Evolutionary conservation across 305 asterid genomes (phyloP).

Genomic region (Fraxinus ornus): DNA sequence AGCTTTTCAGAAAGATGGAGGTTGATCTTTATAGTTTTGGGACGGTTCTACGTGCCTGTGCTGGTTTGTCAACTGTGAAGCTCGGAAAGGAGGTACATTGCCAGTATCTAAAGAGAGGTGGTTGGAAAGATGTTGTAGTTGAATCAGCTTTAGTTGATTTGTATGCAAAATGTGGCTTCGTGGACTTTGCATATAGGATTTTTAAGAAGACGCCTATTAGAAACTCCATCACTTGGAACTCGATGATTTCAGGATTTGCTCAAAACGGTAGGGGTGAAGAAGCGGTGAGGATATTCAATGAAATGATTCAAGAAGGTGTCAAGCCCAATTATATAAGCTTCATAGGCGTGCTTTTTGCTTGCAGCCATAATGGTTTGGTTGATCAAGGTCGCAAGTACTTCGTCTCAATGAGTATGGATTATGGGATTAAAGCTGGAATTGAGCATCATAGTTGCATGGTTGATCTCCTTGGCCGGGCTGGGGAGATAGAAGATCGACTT

Average conservation of each 20-base stretch:
- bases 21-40: slow-evolving; percentile 72
- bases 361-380: slow-evolving; percentile 82
- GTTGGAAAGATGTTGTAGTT: slow-evolving; percentile 78
- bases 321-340: slow-evolving; percentile 70
- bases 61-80: slow-evolving; percentile 74
- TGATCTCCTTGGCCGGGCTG: slow-evolving; percentile 76
- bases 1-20: slow-evolving; percentile 55
- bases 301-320: slow-evolving; percentile 56
- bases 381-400: slow-evolving; percentile 64
- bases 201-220: slow-evolving; percentile 59
- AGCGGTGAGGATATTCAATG: slow-evolving; percentile 52
- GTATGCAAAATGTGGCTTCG: slow-evolving; percentile 82
- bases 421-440: slow-evolving; percentile 48
- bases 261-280: slow-evolving; percentile 85
- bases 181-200: slow-evolving; percentile 57
- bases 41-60: slow-evolving; percentile 76
- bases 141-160: slow-evolving; percentile 91
- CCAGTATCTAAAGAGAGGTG: slow-evolving; percentile 76
- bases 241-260: slow-evolving; percentile 89
- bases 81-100: slow-evolving; percentile 87
- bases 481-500: slow-evolving; percentile 66
- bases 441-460: slow-evolving; percentile 88
- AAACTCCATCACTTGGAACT: slow-evolving; percentile 83
- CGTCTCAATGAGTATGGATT: slow-evolving; percentile 46
- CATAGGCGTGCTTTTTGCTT: slow-evolving; percentile 72